Conservation (phyloP, 768 basidiomycete species). For the Collybiopsis luxurians region DNA sequence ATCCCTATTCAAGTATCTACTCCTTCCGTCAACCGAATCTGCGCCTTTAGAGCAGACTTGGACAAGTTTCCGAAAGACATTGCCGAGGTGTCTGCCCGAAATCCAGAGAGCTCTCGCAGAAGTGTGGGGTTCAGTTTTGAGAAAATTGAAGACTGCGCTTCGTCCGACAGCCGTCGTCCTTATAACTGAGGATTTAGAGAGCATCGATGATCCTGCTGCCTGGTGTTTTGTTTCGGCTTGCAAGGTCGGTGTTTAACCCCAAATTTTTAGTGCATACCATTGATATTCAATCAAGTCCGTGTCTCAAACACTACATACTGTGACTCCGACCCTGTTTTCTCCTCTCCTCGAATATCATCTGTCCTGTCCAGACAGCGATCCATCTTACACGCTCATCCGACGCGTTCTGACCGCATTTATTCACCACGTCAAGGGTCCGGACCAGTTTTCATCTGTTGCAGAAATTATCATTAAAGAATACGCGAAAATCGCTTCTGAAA, state of each 20-base stretch:
- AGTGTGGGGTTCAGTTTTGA: slow-evolving; percentile 79
- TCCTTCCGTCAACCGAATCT: slow-evolving; percentile 58
- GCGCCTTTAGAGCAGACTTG: slow-evolving; percentile 61
- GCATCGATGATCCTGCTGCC: slow-evolving; percentile 61
- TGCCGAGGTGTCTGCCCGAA: slow-evolving; percentile 65
- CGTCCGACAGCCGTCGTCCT: slow-evolving; percentile 55
- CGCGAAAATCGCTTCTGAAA: slow-evolving; percentile 11
- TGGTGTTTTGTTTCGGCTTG: slow-evolving; percentile 79
- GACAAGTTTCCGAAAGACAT: slow-evolving; percentile 43
- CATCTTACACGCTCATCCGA: slow-evolving; percentile 56
- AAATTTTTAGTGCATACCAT: slow-evolving; percentile 2
- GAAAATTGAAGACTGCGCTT: slow-evolving; percentile 63
- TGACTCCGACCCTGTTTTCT: slow-evolving; percentile 58
- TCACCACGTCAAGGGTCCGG: slow-evolving; percentile 75
- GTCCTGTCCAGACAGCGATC: slow-evolving; percentile 31
- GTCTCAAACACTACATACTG: slow-evolving; percentile 78
- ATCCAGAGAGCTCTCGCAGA: slow-evolving; percentile 79
- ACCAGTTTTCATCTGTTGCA: slow-evolving; percentile 57
- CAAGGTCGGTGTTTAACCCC: slow-evolving; percentile 49
- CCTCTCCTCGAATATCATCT: slow-evolving; percentile 60
- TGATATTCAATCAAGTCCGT: slow-evolving; percentile 52
- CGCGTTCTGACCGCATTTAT: slow-evolving; percentile 76
- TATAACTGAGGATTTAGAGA: slow-evolving; percentile 48
- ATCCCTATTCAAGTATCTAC: slow-evolving; percentile 66
- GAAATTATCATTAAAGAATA: slow-evolving; percentile 50